Evolutionary conservation across 371 early-diverging fungal genomes (phyloP).

Genomic region (Synchytrium microbalum): DNA sequence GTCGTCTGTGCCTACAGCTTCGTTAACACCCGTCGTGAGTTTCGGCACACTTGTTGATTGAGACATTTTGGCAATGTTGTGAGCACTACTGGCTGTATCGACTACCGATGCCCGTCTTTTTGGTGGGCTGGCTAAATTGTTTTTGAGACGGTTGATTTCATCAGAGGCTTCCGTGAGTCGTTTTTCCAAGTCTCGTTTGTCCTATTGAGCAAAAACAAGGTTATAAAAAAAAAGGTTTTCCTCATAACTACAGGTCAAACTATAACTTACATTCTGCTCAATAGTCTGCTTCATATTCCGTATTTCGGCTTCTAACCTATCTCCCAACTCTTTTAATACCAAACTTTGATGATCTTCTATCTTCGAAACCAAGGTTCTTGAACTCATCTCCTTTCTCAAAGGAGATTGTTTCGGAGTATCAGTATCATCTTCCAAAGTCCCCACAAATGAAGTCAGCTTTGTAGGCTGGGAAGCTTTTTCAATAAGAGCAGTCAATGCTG

Average conservation of each 20-base stretch:
- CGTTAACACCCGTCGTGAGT: too few species aligned
- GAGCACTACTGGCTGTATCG: neutral
- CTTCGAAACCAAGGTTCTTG: constrained; percentile 10
- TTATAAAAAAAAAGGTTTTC: too few species aligned
- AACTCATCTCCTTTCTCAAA: constrained; percentile 6
- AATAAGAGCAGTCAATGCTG: constrained; percentile 18
- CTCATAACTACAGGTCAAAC: too few species aligned
- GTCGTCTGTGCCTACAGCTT: neutral
- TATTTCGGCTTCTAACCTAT: constrained; percentile 15
- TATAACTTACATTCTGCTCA: constrained; percentile 1
- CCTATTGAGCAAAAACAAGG: neutral
- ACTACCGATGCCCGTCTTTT: neutral
- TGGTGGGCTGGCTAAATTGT: neutral
- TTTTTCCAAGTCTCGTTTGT: neutral
- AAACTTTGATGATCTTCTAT: constrained; percentile 1
- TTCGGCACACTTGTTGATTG: neutral
- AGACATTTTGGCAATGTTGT: neutral
- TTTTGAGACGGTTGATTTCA: neutral
- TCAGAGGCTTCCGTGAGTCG: neutral
- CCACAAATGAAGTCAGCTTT: constrained; percentile 14
- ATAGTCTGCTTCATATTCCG: constrained; percentile 10
- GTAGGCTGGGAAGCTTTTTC: constrained; percentile 9
- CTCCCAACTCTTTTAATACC: constrained; percentile 3
- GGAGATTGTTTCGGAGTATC: constrained; percentile 6
- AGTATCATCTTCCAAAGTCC: constrained; percentile 29